These are phyloP conservation scores for Yarrowia hollandica DNA, from an alignment of 805 yeast species.

Conservation along the genomic window DNA sequence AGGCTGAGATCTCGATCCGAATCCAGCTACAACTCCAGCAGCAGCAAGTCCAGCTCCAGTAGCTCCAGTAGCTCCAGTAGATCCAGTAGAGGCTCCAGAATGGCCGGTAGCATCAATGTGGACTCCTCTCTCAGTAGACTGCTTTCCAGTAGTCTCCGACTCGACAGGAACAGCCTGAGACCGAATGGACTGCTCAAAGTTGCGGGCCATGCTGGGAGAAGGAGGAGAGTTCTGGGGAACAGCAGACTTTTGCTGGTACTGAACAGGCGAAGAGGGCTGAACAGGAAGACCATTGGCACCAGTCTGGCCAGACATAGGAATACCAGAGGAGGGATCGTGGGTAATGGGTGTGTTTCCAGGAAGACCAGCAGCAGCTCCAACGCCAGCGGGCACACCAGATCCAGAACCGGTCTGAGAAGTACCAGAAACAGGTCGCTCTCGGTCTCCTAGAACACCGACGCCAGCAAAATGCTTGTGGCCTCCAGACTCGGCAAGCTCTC, in stretches of 20 bases:
- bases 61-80: neutral
- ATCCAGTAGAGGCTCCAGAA: neutral
- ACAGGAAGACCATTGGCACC: conserved; percentile 5
- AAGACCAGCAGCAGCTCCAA: neutral
- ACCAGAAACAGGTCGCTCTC: neutral
- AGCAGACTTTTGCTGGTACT: neutral
- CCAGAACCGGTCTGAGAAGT: neutral
- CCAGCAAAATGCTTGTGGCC: conserved; percentile 21
- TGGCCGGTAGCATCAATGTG: neutral
- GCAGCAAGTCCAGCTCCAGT: no score
- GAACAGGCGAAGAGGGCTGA: neutral
- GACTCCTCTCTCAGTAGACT: neutral
- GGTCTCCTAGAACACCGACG: neutral
- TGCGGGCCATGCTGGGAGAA: neutral
- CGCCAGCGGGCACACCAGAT: neutral
- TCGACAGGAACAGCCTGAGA: conserved; percentile 11
- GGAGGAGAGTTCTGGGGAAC: neutral
- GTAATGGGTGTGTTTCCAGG: neutral
- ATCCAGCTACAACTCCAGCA: no score
- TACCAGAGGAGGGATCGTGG: neutral
- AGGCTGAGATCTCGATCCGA: no score
- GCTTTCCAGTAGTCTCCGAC: no score
- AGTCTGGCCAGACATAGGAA: neutral
- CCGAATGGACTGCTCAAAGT: neutral
- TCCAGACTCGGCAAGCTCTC: neutral